Conservation (phyloP, 306 rosid genomes). For the Sicyos edulis region DNA sequence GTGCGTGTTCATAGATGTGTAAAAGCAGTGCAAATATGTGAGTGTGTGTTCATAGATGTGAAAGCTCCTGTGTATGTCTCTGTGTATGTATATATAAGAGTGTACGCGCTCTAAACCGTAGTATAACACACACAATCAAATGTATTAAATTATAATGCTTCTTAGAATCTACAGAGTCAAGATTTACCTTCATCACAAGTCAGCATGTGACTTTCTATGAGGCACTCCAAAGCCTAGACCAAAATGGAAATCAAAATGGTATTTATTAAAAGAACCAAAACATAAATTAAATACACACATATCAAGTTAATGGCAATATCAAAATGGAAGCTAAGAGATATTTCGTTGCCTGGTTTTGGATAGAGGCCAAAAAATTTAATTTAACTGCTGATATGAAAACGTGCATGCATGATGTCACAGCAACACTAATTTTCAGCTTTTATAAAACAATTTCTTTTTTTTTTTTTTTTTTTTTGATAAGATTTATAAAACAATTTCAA, state of each 20-base stretch:
- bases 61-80: neutral
- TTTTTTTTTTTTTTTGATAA: no score
- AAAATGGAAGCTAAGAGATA: conserved; percentile 5
- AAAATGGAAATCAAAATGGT: conserved; percentile 24
- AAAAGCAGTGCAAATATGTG: neutral
- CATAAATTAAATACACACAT: neutral
- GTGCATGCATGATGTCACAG: neutral
- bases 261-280: neutral
- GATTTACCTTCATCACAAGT: conserved; percentile 74
- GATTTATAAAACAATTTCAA: no score
- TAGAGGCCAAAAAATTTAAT: neutral
- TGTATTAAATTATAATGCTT: neutral
- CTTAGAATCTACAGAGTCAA: neutral
- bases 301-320: neutral
- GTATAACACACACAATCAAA: no score
- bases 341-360: neutral
- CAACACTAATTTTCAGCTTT: neutral
- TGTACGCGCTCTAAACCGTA: neutral
- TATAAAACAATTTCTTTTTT: no score
- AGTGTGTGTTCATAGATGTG: neutral
- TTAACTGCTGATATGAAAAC: neutral
- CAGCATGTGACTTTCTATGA: conserved; percentile 92
- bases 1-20: neutral
- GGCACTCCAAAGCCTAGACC: conserved; percentile 92
- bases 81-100: neutral